These are phyloP conservation scores for Hamamelis virginiana DNA, from an alignment of 164 flowering plant species.

Conservation along the genomic window DNA sequence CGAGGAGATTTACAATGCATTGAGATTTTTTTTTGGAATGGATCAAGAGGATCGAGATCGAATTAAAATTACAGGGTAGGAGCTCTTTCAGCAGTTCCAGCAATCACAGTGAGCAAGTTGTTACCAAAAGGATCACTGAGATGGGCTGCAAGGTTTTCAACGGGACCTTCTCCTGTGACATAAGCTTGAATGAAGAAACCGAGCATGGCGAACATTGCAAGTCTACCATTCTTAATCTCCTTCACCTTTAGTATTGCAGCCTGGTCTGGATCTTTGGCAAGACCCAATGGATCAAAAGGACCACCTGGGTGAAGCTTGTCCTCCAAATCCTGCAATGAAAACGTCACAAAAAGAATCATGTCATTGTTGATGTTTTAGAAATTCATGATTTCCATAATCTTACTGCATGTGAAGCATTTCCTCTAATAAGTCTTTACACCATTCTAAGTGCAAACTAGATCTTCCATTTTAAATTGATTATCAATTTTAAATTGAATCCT, in stretches of 20 bases:
- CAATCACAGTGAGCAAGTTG: slow-evolving; percentile 93
- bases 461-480: too few species aligned
- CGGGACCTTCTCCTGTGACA: slow-evolving; percentile 95
- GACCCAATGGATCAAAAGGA: slow-evolving; percentile 88
- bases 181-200: slow-evolving; percentile 96
- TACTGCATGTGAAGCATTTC: too few species aligned
- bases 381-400: too few species aligned
- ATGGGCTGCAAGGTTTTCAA: slow-evolving; percentile 86
- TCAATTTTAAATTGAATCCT: too few species aligned
- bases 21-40: background rate
- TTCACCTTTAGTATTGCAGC: slow-evolving; percentile 89
- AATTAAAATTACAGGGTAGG: slow-evolving; percentile 59
- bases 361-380: too few species aligned
- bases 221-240: slow-evolving; percentile 96
- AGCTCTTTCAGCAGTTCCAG: slow-evolving; percentile 67
- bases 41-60: slow-evolving; percentile 2
- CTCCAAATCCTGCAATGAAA: slow-evolving; percentile 57
- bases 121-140: slow-evolving; percentile 96
- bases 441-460: too few species aligned
- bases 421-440: too few species aligned
- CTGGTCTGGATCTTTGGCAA: slow-evolving; percentile 88
- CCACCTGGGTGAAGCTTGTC: slow-evolving; percentile 97
- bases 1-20: slow-evolving; percentile 12
- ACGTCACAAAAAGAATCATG: background rate
- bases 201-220: slow-evolving; percentile 99